Percentiles rank a stretch among this genome's conserved stretches.
Conservation (phyloP, 2,329 filamentous ascomycete species). For the Aspergillus carbonarius region DNA sequence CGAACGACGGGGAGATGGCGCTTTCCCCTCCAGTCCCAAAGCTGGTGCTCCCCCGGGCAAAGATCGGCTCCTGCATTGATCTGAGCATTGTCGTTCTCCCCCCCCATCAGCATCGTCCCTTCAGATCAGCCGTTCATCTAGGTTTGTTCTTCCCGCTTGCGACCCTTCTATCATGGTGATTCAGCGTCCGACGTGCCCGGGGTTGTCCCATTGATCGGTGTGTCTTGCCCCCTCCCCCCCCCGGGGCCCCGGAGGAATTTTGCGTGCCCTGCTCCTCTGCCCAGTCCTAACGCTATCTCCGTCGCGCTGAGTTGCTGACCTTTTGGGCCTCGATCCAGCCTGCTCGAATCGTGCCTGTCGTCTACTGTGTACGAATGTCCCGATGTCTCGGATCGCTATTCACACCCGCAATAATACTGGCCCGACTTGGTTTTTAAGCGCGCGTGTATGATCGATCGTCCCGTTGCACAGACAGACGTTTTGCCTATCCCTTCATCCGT, state of each 20-base stretch:
- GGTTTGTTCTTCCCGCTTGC: not conserved
- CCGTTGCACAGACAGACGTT: conserved; percentile 2
- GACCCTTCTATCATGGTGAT: conserved; percentile 4
- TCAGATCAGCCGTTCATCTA: not conserved
- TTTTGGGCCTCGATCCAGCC: not conserved
- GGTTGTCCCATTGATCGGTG: not conserved
- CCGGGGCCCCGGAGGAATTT: not conserved
- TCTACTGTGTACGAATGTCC: not conserved
- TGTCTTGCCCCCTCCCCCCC: not conserved
- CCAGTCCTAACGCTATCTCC: conserved; percentile 1
- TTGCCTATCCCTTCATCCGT: not conserved
- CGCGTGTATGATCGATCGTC: not conserved
- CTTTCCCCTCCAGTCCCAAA: not conserved
- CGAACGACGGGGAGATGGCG: too few relatives aligned
- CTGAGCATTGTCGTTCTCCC: not conserved
- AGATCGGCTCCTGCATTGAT: conserved; percentile 8
- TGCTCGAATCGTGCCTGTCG: not conserved
- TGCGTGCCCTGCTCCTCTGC: not conserved
- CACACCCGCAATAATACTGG: not conserved
- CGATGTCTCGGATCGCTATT: not conserved
- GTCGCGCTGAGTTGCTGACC: conserved; percentile 4
- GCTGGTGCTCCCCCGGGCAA: not conserved
- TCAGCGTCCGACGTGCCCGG: not conserved
- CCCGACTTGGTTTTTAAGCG: not conserved
- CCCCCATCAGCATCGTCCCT: not conserved